Evolutionary conservation across 495 filamentous ascomycete genomes (phyloP), one percentile per base, ranked within the genome.

Genomic region (Staphylotrichum tortipilum): DNA sequence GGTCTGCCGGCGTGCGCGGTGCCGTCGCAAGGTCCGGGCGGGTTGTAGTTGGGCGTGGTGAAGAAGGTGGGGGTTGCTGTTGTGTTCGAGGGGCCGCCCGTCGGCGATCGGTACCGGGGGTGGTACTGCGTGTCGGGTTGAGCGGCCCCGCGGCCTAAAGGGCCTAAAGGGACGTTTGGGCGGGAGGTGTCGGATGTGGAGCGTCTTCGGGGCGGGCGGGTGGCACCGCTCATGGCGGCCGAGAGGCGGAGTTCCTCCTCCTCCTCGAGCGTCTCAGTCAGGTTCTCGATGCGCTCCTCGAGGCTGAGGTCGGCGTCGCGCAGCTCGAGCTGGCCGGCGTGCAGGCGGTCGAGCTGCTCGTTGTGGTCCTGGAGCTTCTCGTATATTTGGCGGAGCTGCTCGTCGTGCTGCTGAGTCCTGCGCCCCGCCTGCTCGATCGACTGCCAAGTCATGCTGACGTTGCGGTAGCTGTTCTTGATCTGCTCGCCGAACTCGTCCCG

Each of bases 241-340:
- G 54, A 22, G 2, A 41, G 19, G 24, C 47, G 54, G 11, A 36
- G 17, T 15, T 65, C 64, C 11, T 60, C 48, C 31, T 66, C 50
- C 31, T 69, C 66, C 40, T 62, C 63, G 1, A 68, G 9, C 5
- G 47, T 65, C 50, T 76, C 73, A 24, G 56, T 59, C n/a, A 77
- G 50, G 23, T 66, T 69, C 40, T 78, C 73, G 18, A 78, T 64
- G 22, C 73, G 68, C 46, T 77, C 74, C 54, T 77, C 75, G 42
- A 78, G 53, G 22, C 62, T 65, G 48, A 76, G 69, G 38, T 72
- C 70, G 46, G 73, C 74, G 52, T 79, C 74, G 26, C 71, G 63
- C 34, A 77, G 64, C 34, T 77, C 71, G 45, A 74, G 60, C 21
- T 77, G 57, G 15, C 67, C 62, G 22, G 69, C 68, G 7, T 60